Conservation (phyloP, 73 alveolate genomes). For the Uronychia setigera region DNA sequence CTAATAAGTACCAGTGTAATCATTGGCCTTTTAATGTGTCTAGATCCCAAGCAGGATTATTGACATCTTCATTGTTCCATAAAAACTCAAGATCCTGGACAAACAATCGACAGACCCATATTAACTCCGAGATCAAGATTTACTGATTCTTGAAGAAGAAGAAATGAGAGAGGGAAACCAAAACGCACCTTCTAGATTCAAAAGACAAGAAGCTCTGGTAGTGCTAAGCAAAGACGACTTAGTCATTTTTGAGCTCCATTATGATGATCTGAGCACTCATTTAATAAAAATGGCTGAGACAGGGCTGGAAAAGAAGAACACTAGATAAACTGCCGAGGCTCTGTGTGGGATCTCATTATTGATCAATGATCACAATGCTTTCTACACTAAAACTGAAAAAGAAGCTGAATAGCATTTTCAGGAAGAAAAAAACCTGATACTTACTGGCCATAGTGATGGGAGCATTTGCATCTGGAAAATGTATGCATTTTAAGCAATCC, state of each 20-base stretch:
- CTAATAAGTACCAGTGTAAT: conserved; percentile 44
- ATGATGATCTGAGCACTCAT: not conserved
- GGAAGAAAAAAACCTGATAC: not conserved
- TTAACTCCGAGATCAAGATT: conserved; percentile 16
- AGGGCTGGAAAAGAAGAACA: not conserved
- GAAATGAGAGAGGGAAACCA: not conserved
- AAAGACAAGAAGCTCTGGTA: not conserved
- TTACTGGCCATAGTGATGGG: conserved; percentile 49
- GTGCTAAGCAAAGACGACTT: conserved; percentile 15
- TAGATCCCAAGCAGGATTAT: not conserved
- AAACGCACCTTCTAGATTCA: conserved; percentile 14
- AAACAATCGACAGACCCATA: conserved; percentile 30
- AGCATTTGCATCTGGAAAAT: conserved; percentile 16
- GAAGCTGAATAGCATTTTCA: not conserved
- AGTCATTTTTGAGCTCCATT: conserved; percentile 13
- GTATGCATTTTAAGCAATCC: conserved; percentile 10
- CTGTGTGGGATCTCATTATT: not conserved
- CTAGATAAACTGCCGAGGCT: no score
- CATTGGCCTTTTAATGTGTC: not conserved
- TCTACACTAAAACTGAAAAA: not conserved
- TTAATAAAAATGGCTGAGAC: not conserved
- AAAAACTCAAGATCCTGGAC: conserved; percentile 36
- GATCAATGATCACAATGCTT: not conserved
- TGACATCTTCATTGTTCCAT: conserved; percentile 30
- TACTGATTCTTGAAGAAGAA: conserved; percentile 24